Conservation (phyloP, 345 rosid species). For the Erysimum cheiranthoides region DNA sequence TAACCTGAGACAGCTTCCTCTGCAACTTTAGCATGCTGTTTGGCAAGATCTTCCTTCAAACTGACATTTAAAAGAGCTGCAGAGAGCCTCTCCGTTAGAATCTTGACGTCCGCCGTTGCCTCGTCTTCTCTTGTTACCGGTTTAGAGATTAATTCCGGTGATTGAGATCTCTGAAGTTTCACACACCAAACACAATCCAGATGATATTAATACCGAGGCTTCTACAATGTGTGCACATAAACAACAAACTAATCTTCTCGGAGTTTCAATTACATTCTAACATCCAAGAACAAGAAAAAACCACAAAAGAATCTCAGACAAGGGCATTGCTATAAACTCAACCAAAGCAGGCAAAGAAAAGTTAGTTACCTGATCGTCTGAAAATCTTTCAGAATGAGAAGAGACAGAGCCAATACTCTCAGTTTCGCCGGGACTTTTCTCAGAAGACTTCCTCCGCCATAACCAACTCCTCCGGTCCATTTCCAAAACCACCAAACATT, state of each 20-base stretch:
- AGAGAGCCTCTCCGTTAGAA: conserved; percentile 68
- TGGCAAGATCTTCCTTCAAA: conserved; percentile 83
- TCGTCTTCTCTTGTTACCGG: conserved; percentile 57
- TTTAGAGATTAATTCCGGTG: conserved; percentile 65
- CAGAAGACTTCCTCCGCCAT: conserved; percentile 76
- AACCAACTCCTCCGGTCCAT: conserved; percentile 80
- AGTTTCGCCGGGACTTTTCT: conserved; percentile 71
- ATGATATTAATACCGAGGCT: neutral
- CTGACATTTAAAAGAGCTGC: conserved; percentile 77
- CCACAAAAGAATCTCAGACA: neutral
- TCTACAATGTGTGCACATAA: neutral
- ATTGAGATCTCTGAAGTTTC: conserved; percentile 54
- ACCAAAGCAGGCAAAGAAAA: neutral
- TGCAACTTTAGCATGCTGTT: conserved; percentile 93
- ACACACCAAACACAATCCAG: conserved; percentile 29
- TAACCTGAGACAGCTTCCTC: conserved; percentile 96
- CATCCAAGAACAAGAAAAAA: neutral
- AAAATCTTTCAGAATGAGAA: conserved; percentile 70
- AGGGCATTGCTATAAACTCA: neutral
- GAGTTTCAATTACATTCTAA: neutral
- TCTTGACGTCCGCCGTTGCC: conserved; percentile 54
- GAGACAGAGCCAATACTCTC: conserved; percentile 73
- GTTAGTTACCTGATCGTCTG: conserved; percentile 67
- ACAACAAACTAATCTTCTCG: neutral
- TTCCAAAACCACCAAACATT: conserved; percentile 38